Base-by-base conservation (phyloP, 176 grass and related monocot species). In the Chloris gayana region DNA sequence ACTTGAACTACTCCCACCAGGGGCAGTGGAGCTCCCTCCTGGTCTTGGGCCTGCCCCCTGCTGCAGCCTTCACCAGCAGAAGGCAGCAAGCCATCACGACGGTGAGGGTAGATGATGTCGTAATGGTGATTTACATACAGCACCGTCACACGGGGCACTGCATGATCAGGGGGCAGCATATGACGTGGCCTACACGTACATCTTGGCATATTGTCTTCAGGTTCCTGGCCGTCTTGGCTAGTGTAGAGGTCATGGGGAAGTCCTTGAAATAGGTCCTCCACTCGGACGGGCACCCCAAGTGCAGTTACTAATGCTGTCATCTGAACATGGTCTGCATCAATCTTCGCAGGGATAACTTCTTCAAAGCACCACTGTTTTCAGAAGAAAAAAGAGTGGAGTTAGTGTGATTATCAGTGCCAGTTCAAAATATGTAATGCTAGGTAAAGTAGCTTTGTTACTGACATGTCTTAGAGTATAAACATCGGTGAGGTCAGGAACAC, bases 311-410 rank as follows among this genome's bases (percentile, higher is more conserved):
- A 57, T 62, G 86, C 80, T 11, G 5, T 21, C 32, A 83, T 78
- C 38, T 46, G 58, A 66, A 87, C 0, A 77, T 83, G 37, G 42
- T 87, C 63, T 34, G 71, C 10, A 1, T 60, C 7, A 27, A 38
- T 31, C 42, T 9, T 57, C 7, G 0, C 29, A 3, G 1, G 39
- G 67, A 74, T 61, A 69, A 70, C 51, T 22, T 81, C 10, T 8
- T 0, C 7, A 30, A 12, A 9, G 38, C 85, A 87, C 78, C 78
- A 76, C 85, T 87, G 78, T 69, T 86, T 86, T 39, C 10, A 75
- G 41, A 75, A 34, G 21, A 47, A 68, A 9, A 9, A 44, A 44
- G 41, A 12, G 62, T 25, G 1, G 7, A 22, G 17, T 25, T 62
- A 67, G 24, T 31, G 27, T 67, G 58, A 60, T 31, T 57, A 61